Percentiles rank a stretch among this genome's conserved stretches.
Evolutionary conservation across 192 early-diverging fungal species (phyloP).

Genomic region (Entophlyctis luteolus): DNA sequence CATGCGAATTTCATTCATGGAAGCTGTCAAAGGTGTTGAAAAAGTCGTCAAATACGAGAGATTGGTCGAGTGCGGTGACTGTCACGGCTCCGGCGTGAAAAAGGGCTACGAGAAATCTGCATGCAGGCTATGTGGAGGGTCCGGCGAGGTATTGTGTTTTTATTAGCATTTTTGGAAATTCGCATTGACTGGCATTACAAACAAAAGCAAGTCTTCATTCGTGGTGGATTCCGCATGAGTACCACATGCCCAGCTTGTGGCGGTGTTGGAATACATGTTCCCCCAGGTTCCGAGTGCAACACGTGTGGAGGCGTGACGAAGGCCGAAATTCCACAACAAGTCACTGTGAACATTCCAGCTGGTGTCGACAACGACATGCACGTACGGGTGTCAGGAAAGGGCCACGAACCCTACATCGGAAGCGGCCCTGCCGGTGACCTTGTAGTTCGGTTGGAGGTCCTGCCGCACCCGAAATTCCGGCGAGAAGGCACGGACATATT

Average conservation of each 20-base stretch:
- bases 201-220: conserved; percentile 63
- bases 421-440: conserved; percentile 78
- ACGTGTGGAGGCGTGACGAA: conserved; percentile 79
- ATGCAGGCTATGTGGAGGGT: conserved; percentile 76
- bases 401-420: conserved; percentile 74
- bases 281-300: conserved; percentile 62
- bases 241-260: conserved; percentile 78
- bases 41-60: conserved; percentile 63
- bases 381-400: conserved; percentile 73
- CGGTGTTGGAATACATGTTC: conserved; percentile 73
- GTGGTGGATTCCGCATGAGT: conserved; percentile 87
- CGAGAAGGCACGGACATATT: conserved; percentile 79
- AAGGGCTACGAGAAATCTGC: conserved; percentile 63
- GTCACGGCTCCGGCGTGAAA: conserved; percentile 77
- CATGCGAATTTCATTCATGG: conserved; percentile 81
- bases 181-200: neutral
- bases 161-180: neutral
- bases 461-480: conserved; percentile 62
- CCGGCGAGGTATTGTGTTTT: conserved; percentile 57
- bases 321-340: conserved; percentile 67
- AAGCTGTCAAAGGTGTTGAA: conserved; percentile 76
- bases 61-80: conserved; percentile 71
- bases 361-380: conserved; percentile 74
- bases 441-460: conserved; percentile 67
- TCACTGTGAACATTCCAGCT: conserved; percentile 76